Evolutionary conservation across 2,329 filamentous ascomycete genomes (phyloP).

Genomic region (Daldinia sp.): DNA sequence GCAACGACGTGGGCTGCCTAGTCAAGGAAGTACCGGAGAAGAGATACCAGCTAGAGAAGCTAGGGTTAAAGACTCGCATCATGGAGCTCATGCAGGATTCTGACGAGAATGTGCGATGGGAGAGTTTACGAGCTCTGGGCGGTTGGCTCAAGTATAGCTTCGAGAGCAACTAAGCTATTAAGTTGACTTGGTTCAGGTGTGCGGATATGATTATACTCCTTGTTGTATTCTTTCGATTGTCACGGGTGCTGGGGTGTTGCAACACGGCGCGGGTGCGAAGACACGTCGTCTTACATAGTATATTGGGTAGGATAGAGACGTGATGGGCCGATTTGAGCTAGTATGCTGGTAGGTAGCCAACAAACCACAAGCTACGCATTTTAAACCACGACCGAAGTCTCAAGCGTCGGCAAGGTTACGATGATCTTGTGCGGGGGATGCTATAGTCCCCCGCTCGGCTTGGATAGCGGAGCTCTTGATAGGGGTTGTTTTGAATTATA

Average conservation of each 20-base stretch:
- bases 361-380: neutral
- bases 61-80: slow-evolving; percentile 84
- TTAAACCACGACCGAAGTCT: neutral
- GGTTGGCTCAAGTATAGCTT: slow-evolving; percentile 72
- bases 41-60: slow-evolving; percentile 79
- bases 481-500: neutral
- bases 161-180: slow-evolving; percentile 50
- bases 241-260: slow-evolving; percentile 15
- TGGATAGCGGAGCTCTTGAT: neutral
- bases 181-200: slow-evolving; percentile 8
- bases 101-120: slow-evolving; percentile 90
- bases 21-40: slow-evolving; percentile 91
- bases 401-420: neutral
- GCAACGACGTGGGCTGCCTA: slow-evolving; percentile 88
- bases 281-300: slow-evolving; percentile 29
- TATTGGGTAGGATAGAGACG: slow-evolving; percentile 29
- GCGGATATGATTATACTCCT: slow-evolving; percentile 18
- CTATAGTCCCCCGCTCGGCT: neutral
- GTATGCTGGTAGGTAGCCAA: slow-evolving; percentile 12
- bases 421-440: neutral
- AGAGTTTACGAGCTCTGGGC: slow-evolving; percentile 83
- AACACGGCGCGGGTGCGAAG: slow-evolving; percentile 19
- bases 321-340: slow-evolving; percentile 17
- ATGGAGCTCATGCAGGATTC: slow-evolving; percentile 94
- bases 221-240: slow-evolving; percentile 29